Evolutionary conservation across 106 monocot genomes (phyloP).

Genomic region (Allium cepa): DNA sequence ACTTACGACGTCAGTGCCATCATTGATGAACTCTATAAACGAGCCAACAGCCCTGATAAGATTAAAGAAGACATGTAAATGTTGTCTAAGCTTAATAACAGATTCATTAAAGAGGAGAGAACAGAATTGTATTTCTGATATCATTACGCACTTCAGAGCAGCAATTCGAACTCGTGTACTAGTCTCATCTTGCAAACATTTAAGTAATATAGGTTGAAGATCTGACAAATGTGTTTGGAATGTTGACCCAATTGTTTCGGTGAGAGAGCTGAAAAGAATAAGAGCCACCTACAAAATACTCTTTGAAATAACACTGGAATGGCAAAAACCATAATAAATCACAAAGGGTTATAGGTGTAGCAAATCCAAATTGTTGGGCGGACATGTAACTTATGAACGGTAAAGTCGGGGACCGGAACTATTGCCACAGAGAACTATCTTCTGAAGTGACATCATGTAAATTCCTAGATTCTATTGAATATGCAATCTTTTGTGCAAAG

Average conservation of each 20-base stretch:
- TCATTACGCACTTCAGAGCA: constrained; percentile 78
- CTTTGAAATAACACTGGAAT: no score
- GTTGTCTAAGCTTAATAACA: no score
- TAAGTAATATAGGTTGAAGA: constrained; percentile 78
- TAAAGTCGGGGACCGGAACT: no score
- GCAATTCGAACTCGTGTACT: constrained; percentile 92
- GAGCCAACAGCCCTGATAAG: constrained; percentile 87
- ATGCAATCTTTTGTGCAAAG: no score
- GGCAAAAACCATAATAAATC: no score
- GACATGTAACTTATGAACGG: no score
- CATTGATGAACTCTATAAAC: constrained; percentile 93
- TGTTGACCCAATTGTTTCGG: constrained; percentile 90
- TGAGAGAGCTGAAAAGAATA: constrained; percentile 94
- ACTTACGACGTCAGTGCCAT: constrained; percentile 76
- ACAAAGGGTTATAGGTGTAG: no score
- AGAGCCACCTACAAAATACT: constrained; percentile 59
- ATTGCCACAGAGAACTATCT: no score
- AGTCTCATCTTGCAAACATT: constrained; percentile 89
- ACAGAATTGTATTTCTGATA: not conserved
- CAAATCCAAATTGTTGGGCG: no score
- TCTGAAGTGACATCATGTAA: no score
- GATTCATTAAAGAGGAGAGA: not conserved
- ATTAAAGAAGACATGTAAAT: not conserved
- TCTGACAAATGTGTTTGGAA: constrained; percentile 76
- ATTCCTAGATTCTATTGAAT: no score